These are phyloP conservation scores for Anastatica hierochuntica DNA, from an alignment of 345 rosid genomes.

Conservation along the genomic window DNA sequence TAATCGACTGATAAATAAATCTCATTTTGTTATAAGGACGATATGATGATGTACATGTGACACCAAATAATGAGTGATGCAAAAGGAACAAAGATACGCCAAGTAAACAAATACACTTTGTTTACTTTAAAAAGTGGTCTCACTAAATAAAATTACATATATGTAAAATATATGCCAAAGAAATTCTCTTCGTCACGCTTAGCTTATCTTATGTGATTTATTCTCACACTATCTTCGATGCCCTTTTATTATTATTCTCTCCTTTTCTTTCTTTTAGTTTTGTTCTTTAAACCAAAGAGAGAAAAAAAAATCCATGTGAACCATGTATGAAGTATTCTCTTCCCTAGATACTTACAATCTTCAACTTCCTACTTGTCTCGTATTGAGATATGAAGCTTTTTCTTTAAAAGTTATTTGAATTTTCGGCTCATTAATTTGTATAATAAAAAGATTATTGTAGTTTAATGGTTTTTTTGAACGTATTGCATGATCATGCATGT, in stretches of 20 bases:
- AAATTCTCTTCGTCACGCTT: constrained; percentile 21
- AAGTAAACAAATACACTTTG: constrained; percentile 3
- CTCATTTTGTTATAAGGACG: neutral
- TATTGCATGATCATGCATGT: no score
- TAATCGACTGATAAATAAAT: no score
- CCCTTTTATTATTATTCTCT: constrained; percentile 16
- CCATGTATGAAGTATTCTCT: constrained; percentile 26
- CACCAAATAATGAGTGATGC: neutral
- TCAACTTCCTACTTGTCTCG: constrained; percentile 23
- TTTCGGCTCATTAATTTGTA: no score
- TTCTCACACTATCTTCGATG: constrained; percentile 24
- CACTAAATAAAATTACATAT: neutral
- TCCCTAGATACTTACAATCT: constrained; percentile 30
- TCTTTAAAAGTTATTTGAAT: no score
- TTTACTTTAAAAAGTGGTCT: constrained; percentile 23
- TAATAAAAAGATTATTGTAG: no score
- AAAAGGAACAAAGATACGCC: constrained; percentile 19
- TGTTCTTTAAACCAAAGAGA: no score
- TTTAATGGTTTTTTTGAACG: no score
- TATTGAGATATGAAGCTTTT: no score
- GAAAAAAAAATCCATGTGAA: no score
- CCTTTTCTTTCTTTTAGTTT: neutral
- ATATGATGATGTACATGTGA: constrained; percentile 13
- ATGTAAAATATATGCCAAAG: constrained; percentile 4
- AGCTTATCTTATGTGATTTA: constrained; percentile 23